Percentiles rank a stretch among this genome's conserved stretches.
phyloP scores from a whole-genome alignment of 140 eudicot genomes.

The Bidens hawaiensis region DNA sequence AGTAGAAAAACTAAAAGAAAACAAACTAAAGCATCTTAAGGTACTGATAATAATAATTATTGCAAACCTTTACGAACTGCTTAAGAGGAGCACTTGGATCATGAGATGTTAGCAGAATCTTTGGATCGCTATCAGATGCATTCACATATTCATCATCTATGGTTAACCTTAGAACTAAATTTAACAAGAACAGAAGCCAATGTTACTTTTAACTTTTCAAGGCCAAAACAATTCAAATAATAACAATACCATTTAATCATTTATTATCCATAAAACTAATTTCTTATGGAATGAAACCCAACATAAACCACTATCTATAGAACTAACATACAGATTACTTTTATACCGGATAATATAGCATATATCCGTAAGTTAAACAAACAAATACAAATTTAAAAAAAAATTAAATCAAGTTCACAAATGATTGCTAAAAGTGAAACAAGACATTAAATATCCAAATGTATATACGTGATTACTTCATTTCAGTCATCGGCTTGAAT shows the following conservation, averaged over 20 bases:
- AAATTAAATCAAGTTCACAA: too few species aligned
- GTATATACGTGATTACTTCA: too few species aligned
- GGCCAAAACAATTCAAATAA: too few species aligned
- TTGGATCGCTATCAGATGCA: slow-evolving; percentile 80
- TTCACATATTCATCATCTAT: slow-evolving; percentile 93
- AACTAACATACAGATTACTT: too few species aligned
- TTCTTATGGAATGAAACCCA: too few species aligned
- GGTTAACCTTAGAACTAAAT: slow-evolving; percentile 65
- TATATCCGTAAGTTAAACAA: too few species aligned
- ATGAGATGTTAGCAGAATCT: slow-evolving; percentile 76
- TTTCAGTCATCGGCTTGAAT: too few species aligned
- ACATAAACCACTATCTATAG: too few species aligned
- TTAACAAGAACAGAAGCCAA: slow-evolving; percentile 1
- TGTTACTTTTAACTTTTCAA: slow-evolving; percentile 5
- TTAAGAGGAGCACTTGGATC: slow-evolving; percentile 91
- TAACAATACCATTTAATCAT: neutral
- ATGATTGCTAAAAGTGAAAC: too few species aligned
- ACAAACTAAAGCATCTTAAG: neutral
- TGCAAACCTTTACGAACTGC: slow-evolving; percentile 82
- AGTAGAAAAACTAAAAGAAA: neutral
- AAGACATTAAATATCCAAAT: too few species aligned
- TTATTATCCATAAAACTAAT: neutral
- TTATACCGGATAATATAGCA: too few species aligned
- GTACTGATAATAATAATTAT: neutral
- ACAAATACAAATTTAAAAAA: too few species aligned